Conservation (phyloP, 371 early-diverging fungal species). For the Apophysomyces variabilis region DNA sequence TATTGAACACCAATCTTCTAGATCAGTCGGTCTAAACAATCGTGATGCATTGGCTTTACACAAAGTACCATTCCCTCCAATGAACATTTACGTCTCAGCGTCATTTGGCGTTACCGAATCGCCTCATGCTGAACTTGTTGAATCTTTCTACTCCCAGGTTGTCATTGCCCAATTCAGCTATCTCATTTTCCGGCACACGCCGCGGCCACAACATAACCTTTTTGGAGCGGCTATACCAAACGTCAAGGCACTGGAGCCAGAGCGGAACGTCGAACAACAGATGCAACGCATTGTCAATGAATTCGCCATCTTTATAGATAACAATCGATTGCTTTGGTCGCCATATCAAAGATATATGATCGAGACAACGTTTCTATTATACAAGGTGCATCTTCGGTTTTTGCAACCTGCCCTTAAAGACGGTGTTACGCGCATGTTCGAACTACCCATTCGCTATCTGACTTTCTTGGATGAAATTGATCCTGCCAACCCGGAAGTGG, state of each 20-base stretch:
- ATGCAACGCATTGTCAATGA: constrained; percentile 16
- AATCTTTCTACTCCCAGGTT: constrained; percentile 35
- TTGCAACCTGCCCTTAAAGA: constrained; percentile 12
- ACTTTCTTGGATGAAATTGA: neutral
- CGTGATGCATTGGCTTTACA: constrained; percentile 18
- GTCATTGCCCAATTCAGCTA: constrained; percentile 31
- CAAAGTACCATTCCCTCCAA: constrained; percentile 28
- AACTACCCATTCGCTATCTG: neutral
- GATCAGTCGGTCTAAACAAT: constrained; percentile 33
- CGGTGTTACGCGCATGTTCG: neutral
- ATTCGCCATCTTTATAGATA: constrained; percentile 48
- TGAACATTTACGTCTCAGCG: constrained; percentile 23
- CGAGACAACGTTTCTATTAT: constrained; percentile 27
- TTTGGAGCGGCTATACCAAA: constrained; percentile 15
- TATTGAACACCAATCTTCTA: neutral
- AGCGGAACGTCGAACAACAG: neutral
- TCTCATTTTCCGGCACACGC: constrained; percentile 24
- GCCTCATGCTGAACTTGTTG: constrained; percentile 27
- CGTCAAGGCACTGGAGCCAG: neutral
- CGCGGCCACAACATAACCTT: constrained; percentile 28
- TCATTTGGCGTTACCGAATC: constrained; percentile 16
- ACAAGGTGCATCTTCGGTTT: constrained; percentile 33
- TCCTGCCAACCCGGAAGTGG: neutral
- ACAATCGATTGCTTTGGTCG: constrained; percentile 44
- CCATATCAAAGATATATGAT: constrained; percentile 29